Base-by-base conservation (phyloP, 805 yeast genomes). In the Ogataea saltuana region DNA sequence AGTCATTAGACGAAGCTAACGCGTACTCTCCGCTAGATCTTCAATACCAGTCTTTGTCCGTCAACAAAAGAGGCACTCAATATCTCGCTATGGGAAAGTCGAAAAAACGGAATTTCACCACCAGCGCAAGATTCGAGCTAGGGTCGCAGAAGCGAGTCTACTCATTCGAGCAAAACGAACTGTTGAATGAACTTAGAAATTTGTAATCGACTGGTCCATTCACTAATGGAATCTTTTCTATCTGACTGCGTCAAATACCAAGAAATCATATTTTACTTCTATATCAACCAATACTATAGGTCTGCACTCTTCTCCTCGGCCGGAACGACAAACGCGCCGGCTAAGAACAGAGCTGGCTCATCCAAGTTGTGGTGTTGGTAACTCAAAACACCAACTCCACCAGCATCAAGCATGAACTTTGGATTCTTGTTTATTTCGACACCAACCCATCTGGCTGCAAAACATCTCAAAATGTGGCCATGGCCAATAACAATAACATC, bases 381-480 rank as follows among this genome's bases (percentile, higher is more conserved):
- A 51, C 93, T 81, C 59, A 91, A 71, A 2, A 89, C 96, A 48
- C 97, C 96, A 31, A 88, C 87, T 32, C 96, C 97, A 51, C 97
- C 97, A 20, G 98, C 96, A 61, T 91, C 97, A 53, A 91, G 70
- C 63, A 91, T 70, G 63, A 89, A 82, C 53, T 83, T 79, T 8
- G 97, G 97, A 61, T 90, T 86, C 35, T 61, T 68, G 48, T 63
- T 56, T 45, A 85, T 69, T n/a, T 72, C 71, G 30, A 72, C 64
- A 2, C 75, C 77, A 28, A 86, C 80, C 98, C 98, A 91, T 46
- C 96, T 69, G 16, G 89, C 88, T 6, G 91, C 95, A 58, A 91
- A 80, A 60, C 91, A 85, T 59, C 97, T 81, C 54, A 91, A 70
- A 37, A 90, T 85, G 58, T 91, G 98, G 33, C 98, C 98, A 60